Evolutionary conservation across 2,329 filamentous ascomycete genomes (phyloP).

Genomic region (Trichoderma oligosporum): DNA sequence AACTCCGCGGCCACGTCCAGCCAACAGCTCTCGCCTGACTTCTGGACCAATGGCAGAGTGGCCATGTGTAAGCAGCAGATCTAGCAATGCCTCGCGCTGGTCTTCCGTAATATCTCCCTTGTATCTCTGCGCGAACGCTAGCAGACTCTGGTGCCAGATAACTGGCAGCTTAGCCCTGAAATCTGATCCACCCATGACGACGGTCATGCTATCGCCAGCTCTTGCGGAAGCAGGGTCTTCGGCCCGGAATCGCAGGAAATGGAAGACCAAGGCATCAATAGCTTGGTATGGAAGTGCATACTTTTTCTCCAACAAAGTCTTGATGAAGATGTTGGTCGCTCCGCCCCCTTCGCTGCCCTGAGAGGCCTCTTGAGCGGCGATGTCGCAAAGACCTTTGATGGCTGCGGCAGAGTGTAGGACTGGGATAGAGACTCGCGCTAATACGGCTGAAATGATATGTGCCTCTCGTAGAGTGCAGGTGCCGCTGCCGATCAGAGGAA

Average conservation of each 20-base stretch:
- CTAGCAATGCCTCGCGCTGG: slow-evolving; percentile 83
- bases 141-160: slow-evolving; percentile 90
- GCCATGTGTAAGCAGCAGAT: slow-evolving; percentile 77
- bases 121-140: slow-evolving; percentile 92
- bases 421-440: slow-evolving; percentile 80
- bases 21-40: slow-evolving; percentile 81
- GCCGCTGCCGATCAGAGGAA: slow-evolving; percentile 78
- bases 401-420: slow-evolving; percentile 91
- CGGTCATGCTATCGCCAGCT: slow-evolving; percentile 51
- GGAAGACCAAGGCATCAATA: slow-evolving; percentile 90
- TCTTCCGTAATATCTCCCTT: slow-evolving; percentile 95
- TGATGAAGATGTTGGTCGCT: slow-evolving; percentile 93
- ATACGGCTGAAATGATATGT: slow-evolving; percentile 81
- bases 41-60: slow-evolving; percentile 89
- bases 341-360: slow-evolving; percentile 81
- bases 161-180: slow-evolving; percentile 70
- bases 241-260: slow-evolving; percentile 85
- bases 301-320: slow-evolving; percentile 89
- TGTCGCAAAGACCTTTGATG: slow-evolving; percentile 87
- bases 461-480: slow-evolving; percentile 92
- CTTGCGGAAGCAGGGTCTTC: slow-evolving; percentile 58
- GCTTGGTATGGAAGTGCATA: slow-evolving; percentile 95
- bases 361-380: slow-evolving; percentile 84
- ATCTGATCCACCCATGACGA: slow-evolving; percentile 43
- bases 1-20: slow-evolving; percentile 80